Conservation (phyloP, 2,329 filamentous ascomycete species). For the Cercospora janseana region DNA sequence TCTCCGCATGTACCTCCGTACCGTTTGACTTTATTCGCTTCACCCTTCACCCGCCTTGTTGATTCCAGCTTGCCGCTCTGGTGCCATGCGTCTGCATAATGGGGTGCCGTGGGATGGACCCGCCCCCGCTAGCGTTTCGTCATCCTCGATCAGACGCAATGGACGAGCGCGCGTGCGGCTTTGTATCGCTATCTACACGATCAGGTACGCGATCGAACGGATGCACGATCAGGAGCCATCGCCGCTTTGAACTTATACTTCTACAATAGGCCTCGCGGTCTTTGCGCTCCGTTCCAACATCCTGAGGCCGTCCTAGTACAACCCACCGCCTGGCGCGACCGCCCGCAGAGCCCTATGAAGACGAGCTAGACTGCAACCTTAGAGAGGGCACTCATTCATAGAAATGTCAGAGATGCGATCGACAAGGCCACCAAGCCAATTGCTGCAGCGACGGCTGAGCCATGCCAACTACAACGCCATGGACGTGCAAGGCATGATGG, state of each 20-base stretch:
- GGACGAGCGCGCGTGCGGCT: conserved; percentile 18
- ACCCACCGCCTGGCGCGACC: not conserved
- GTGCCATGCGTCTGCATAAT: conserved; percentile 21
- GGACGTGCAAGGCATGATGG: conserved; percentile 32
- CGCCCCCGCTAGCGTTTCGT: conserved; percentile 26
- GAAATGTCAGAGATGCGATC: conserved; percentile 28
- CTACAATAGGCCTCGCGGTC: conserved; percentile 1
- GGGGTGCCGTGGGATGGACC: conserved; percentile 24
- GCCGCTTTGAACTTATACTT: conserved; percentile 11
- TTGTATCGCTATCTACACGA: conserved; percentile 21
- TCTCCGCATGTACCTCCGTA: conserved; percentile 21
- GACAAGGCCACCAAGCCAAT: conserved; percentile 23
- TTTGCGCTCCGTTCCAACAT: conserved; percentile 3
- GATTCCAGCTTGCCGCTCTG: conserved; percentile 24
- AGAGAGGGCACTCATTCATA: not conserved
- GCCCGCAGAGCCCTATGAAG: not conserved
- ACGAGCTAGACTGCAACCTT: not conserved
- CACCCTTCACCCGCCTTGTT: conserved; percentile 19
- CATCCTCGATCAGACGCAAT: conserved; percentile 24
- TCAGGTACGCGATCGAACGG: conserved; percentile 13
- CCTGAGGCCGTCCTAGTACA: not conserved
- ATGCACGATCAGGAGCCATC: conserved; percentile 20
- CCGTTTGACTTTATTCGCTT: conserved; percentile 25
- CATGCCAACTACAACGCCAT: conserved; percentile 29
- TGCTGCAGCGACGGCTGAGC: conserved; percentile 32